These are phyloP conservation scores for Trichomonas vaginalis DNA, from an alignment of 208 protist species.

Conservation along the genomic window DNA sequence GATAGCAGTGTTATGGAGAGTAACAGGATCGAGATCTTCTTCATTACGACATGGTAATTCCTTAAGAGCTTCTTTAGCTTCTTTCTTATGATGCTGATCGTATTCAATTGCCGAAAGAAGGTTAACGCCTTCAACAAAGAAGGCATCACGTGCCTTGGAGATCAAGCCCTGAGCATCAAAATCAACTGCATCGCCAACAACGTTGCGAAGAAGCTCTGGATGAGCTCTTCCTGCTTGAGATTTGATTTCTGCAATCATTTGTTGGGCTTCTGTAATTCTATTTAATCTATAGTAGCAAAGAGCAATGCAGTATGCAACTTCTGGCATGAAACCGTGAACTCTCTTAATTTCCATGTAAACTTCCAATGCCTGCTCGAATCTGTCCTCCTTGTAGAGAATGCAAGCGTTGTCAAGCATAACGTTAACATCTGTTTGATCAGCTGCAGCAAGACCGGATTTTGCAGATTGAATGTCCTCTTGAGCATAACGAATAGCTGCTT, in stretches of 20 bases:
- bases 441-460: background rate
- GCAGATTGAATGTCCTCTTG: constrained; percentile 14
- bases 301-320: background rate
- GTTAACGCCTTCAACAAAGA: background rate
- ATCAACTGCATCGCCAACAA: background rate
- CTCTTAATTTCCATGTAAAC: background rate
- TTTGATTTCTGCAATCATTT: background rate
- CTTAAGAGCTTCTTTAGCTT: background rate
- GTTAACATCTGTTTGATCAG: background rate
- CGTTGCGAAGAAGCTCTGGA: background rate
- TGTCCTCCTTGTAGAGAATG: background rate
- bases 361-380: background rate
- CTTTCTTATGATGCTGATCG: background rate
- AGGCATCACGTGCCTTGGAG: background rate
- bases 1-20: constrained; percentile 81
- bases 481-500: constrained; percentile 4
- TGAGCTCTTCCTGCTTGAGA: background rate
- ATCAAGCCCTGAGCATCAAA: background rate
- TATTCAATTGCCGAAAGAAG: background rate
- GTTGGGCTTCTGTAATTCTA: background rate
- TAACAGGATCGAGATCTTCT: constrained; percentile 75
- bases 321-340: background rate
- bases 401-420: background rate
- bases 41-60: background rate
- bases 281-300: background rate